Evolutionary conservation across 108 stramenopile genomes (phyloP), one percentile per base, ranked within the genome.

Genomic region (Cyclotella atomus): DNA sequence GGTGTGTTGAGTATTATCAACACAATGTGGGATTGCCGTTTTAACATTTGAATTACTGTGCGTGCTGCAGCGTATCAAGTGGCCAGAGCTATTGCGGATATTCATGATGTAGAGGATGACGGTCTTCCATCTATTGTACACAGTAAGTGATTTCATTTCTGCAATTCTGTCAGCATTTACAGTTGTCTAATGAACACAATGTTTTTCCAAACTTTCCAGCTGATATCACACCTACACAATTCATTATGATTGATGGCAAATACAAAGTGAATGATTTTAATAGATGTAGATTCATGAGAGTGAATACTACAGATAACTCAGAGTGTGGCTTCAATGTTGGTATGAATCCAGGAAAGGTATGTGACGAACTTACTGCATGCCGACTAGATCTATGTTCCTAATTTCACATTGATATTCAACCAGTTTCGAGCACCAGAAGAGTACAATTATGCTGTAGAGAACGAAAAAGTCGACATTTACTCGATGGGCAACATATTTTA

Each of bases 231-330:
- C 81, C 85, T 15, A 80, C 85, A 44, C 89, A 89, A 50, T 89
- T 89, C 77, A 83, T 83, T 55, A 65, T 59, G 32, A 84, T 71
- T 21, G 71, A 91, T 61, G 90, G 88, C 14, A 60, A 76, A 46
- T 91, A 84, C 61, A 81, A 87, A 70, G 61, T 91, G 21, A 87
- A 84, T 61, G 91, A 91, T 62, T 91, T 91, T 65, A 91, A 91
- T 76, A 85, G 91, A 52, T 88, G 82, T 34, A 69, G 91, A 49
- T 86, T 89, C 46, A 73, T 91, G 53, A 36, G 72, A 28, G 69
- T 76, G 66, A 56, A 81, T 33, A 54, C 49, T 44, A 34, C 69
- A 30, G 61, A 81, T 30, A 82, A 84, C 59, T 66, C 72, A 47
- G 23, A 60, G 33, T 90, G 89, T 70, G 81, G 83, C 15, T 90